Conservation (phyloP, 106 monocot genomes). For the Ottelia alismoides region DNA sequence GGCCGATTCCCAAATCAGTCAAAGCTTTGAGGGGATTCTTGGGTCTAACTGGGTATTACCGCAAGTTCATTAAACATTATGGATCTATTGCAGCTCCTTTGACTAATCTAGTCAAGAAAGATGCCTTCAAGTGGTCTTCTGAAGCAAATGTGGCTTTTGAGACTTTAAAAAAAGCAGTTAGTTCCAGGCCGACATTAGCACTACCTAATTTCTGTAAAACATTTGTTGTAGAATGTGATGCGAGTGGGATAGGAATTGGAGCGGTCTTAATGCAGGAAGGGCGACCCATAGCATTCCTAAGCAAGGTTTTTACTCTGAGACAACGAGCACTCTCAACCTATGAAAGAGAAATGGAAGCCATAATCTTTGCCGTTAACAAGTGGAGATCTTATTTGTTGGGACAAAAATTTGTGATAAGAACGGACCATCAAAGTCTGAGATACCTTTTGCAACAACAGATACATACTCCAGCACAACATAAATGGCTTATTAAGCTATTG, state of each 20-base stretch:
- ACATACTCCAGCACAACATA: background rate
- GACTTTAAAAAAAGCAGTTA: background rate
- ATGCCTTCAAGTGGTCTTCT: background rate
- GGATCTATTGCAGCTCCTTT: background rate
- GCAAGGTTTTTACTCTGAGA: background rate
- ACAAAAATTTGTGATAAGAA: background rate
- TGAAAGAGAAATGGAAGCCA: background rate
- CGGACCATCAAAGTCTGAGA: conserved; percentile 7
- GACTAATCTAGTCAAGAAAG: background rate
- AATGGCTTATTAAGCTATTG: conserved; percentile 3
- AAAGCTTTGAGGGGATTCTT: background rate
- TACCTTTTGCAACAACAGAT: background rate
- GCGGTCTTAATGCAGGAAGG: background rate
- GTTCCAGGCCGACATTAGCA: background rate
- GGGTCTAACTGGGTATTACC: conserved; percentile 3
- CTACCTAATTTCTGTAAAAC: background rate
- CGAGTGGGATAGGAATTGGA: background rate
- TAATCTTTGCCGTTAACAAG: background rate
- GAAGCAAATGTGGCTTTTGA: background rate
- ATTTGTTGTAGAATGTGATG: background rate
- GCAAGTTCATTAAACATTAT: background rate
- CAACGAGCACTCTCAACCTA: background rate
- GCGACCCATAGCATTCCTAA: conserved; percentile 6
- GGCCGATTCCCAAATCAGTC: background rate
- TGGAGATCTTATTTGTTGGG: conserved; percentile 1